phyloP scores from a whole-genome alignment of 2,329 filamentous ascomycete species.

The Geosmithia morbida region DNA sequence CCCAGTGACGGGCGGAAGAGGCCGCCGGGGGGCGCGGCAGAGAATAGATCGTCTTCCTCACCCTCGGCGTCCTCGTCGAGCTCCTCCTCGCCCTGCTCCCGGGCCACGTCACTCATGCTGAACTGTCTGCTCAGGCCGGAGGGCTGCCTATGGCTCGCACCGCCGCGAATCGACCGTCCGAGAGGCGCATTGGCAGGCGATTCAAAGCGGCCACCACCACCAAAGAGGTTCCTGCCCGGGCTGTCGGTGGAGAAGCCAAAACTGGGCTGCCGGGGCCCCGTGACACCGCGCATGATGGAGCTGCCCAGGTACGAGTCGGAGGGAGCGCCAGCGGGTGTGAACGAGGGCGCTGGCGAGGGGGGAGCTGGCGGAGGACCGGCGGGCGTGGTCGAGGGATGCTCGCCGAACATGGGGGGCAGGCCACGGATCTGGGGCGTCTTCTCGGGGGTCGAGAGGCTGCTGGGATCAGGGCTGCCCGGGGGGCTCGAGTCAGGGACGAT shows the following conservation, averaged over 20 bases:
- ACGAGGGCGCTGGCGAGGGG: slow-evolving; percentile 36
- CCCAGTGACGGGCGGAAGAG: slow-evolving; percentile 15
- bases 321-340: slow-evolving; percentile 41
- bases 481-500: slow-evolving; percentile 27
- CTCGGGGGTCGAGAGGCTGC: slow-evolving; percentile 37
- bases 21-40: slow-evolving; percentile 12
- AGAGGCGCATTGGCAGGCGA: slow-evolving; percentile 24
- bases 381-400: slow-evolving; percentile 37
- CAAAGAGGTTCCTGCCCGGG: slow-evolving; percentile 20
- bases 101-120: slow-evolving; percentile 10
- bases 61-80: slow-evolving; percentile 16
- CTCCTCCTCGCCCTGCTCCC: slow-evolving; percentile 13
- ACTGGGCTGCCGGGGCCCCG: slow-evolving; percentile 21
- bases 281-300: slow-evolving; percentile 32
- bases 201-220: slow-evolving; percentile 11
- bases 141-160: slow-evolving; percentile 21
- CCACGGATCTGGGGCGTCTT: slow-evolving; percentile 18
- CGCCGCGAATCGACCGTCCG: slow-evolving; percentile 29
- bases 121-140: slow-evolving; percentile 34
- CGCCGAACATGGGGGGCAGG: slow-evolving; percentile 21
- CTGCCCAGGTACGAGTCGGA: slow-evolving; percentile 39
- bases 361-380: slow-evolving; percentile 36
- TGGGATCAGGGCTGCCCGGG: slow-evolving; percentile 24
- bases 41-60: slow-evolving; percentile 15
- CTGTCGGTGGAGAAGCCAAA: slow-evolving; percentile 15